Base-by-base conservation (phyloP, 805 yeast genomes). In the Pichia membranifaciens region DNA sequence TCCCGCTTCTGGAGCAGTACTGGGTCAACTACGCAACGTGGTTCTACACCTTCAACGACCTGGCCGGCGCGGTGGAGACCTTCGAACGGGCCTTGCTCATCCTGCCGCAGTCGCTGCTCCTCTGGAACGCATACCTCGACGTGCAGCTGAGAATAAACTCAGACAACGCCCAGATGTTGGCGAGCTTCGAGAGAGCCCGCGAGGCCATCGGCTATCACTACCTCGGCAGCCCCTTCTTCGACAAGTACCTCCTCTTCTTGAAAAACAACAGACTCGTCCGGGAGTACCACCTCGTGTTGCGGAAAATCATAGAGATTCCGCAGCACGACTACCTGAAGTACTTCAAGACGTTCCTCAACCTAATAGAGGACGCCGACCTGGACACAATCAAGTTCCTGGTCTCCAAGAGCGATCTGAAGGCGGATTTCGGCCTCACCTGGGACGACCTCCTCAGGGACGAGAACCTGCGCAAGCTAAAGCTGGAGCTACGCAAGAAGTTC, bases 21-120 rank as follows among this genome's bases (percentile, higher is more conserved):
- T 81, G 86, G 86, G 62, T 76, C n/a, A 67, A 72, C 34, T 78
- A 65, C 57, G 82, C 84, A 0, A 56, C 61, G 3, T 65, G 73
- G 69, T 74, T 72, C 52, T 74, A 70, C 52, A 63, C 60, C 29
- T 57, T 76, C 28, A 80, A 79, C 1, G 56, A 68, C 42, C 67
- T 76, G 1, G 62, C 61, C 0, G 47, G 51, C 3, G 71, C 78
- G 2, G 59, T 60, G 2, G 51, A 48, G 1, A 59, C 77, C 2
- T 79, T 66, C 52, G 51, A 62, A 28, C 52, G 64, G n/a, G 72
- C 74, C 1, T 57, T 82, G 31, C 49, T 52, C 2, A 53, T 64
- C 17, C 49, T 76, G 15, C 72, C 75, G 0, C 65, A 67, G 49
- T 78, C 80, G 4, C 57, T 76, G 6, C 61, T 74, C 2, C 52